Base-by-base conservation (phyloP, 768 basidiomycete genomes). In the Termitomyces sp. region DNA sequence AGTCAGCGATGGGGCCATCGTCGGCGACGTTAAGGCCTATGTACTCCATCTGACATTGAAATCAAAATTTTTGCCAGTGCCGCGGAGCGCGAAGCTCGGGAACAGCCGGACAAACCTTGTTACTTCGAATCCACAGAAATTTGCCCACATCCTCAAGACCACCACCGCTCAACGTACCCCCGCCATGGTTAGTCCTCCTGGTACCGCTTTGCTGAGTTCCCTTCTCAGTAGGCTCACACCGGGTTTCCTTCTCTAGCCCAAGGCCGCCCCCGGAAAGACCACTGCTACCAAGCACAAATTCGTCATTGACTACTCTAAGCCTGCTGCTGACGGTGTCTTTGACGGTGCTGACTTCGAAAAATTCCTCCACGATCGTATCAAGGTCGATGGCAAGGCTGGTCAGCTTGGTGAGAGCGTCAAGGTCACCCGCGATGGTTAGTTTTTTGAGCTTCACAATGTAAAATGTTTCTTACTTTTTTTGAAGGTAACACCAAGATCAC, bases 291-390 rank as follows among this genome's bases (percentile, higher is more conserved):
- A 88, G 76, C 83, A 86, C 74, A 92, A 90, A 76, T 94, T 91
- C 73, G 73, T 84, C 71, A 82, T 94, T 71, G 92, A 94, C 81
- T 93, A 87, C 80, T 89, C 91, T 50, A 87, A 85, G 63, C 91
- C 91, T 60, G 91, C 91, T 55, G 62, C 71, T 9, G 68, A 67
- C 65, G 78, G 80, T 60, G 81, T 84, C 63, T 83, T 84, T 63
- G 83, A 84, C 59, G 81, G 82, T 62, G 82, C 81, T 37, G 82
- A 82, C 65, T 83, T 84, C 68, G 82, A 84, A 74, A 98, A 97
- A 74, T 97, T 87, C 80, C 82, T 96, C 52, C 91, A 94, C 68
- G 94, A 95, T 76, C 89, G 90, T 67, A 91, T 93, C 69, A 95
- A 96, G 81, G 88, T 96, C 64, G 92, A 93, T 56, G 90, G 90